Conservation (phyloP, 2,329 filamentous ascomycete genomes). For the Aspergillus tamarii region DNA sequence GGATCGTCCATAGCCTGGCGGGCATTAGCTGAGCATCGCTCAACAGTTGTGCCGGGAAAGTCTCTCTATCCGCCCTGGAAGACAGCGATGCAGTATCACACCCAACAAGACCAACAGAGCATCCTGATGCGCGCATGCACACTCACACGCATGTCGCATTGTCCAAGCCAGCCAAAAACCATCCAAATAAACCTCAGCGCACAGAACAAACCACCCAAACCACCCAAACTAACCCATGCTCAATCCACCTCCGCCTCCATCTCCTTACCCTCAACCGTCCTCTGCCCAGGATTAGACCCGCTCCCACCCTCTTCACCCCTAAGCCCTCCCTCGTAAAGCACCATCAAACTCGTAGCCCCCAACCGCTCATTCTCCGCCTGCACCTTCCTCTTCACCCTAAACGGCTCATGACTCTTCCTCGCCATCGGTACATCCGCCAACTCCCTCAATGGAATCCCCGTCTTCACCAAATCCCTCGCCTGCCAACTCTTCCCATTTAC, state of each 20-base stretch:
- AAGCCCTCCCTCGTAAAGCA: slow-evolving; percentile 10
- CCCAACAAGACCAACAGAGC: too few species aligned
- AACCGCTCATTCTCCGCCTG: slow-evolving; percentile 23
- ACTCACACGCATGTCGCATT: neutral
- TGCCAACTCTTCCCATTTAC: slow-evolving; percentile 26
- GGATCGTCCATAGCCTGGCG: neutral
- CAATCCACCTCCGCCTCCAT: neutral
- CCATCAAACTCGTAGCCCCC: slow-evolving; percentile 32
- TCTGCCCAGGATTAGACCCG: neutral
- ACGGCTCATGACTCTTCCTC: slow-evolving; percentile 27
- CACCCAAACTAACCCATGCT: neutral
- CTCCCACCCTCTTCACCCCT: neutral
- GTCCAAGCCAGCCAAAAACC: neutral
- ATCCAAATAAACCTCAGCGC: neutral
- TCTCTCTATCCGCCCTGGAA: neutral
- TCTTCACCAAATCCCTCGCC: slow-evolving; percentile 34
- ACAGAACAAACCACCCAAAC: neutral
- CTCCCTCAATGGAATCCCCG: slow-evolving; percentile 30
- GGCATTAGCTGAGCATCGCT: neutral
- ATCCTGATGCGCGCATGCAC: neutral
- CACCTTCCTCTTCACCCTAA: slow-evolving; percentile 24
- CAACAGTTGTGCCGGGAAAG: neutral
- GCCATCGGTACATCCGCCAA: slow-evolving; percentile 37
- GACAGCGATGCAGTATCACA: too few species aligned
- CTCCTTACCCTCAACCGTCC: neutral